These are phyloP conservation scores for Lactarius hengduanensis DNA, from an alignment of 768 basidiomycete species.

Conservation along the genomic window DNA sequence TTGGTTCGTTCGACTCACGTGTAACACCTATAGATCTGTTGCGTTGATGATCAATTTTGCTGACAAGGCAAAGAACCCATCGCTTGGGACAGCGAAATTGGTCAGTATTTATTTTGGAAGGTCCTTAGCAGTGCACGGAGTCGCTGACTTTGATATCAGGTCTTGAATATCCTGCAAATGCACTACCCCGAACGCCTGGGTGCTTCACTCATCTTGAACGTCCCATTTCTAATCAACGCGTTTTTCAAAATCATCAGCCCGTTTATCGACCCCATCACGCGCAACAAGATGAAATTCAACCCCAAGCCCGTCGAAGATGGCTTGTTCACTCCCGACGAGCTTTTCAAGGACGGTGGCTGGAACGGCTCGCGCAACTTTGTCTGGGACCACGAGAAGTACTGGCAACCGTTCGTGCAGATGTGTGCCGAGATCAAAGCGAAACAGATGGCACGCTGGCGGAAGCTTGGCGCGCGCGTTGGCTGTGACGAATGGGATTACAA, in stretches of 20 bases:
- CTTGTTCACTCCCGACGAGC: constrained; percentile 65
- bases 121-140: not conserved
- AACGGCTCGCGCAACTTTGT: constrained; percentile 64
- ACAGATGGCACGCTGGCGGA: constrained; percentile 63
- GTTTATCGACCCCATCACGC: constrained; percentile 81
- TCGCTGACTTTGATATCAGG: constrained; percentile 24
- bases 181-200: constrained; percentile 90
- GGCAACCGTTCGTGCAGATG: constrained; percentile 59
- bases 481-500: constrained; percentile 82
- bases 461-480: constrained; percentile 67
- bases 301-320: constrained; percentile 62
- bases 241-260: constrained; percentile 80
- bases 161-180: constrained; percentile 60
- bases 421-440: constrained; percentile 48
- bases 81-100: constrained; percentile 39
- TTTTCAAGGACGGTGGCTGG: constrained; percentile 66
- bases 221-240: constrained; percentile 73
- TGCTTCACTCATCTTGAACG: constrained; percentile 65
- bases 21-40: constrained; percentile 48
- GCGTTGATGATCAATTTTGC: constrained; percentile 76
- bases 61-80: constrained; percentile 62
- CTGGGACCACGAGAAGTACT: constrained; percentile 75
- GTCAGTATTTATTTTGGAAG: constrained; percentile 32
- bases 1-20: not conserved
- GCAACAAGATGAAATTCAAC: constrained; percentile 73